Base-by-base conservation (phyloP, 1,139 yeast genomes). In the Taphrina wiesneri region DNA sequence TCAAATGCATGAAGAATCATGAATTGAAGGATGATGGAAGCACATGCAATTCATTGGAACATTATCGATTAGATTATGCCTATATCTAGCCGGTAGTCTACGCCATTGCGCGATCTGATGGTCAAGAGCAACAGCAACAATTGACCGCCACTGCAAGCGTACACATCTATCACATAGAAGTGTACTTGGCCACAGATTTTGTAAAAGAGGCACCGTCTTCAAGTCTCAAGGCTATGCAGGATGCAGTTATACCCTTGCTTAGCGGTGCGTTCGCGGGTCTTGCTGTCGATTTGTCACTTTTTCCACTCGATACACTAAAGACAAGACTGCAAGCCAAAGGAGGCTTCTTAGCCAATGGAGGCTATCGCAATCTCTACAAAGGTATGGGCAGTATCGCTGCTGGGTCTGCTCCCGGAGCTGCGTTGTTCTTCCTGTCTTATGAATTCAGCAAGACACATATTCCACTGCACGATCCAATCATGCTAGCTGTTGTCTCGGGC, bases 271-370 rank as follows among this genome's bases (percentile, higher is more conserved):
- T 96, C 70, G 97, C 99, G 1, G 99, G 99, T 13, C 92, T 97
- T 2, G 86, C 96, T 5, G 92, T 97, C 0, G 99, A 93, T 77
- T 80, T 93, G 56, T 91, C 89, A 7, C 93, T 93, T 77, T 93
- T 93, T 79, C 99, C 99, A 9, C 90, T 93, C 56, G 99, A 95
- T 73, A 95, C 99, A 1, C 73, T 93, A 69, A 93, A 93, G 77
- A 93, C 99, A 0, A 79, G 99, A 68, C 79, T 93, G 19, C 99
- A 93, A 75, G 98, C 99, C 39, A 86, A 86, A 74, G 97, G 97
- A 34, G 99, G 99, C 0, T 92, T 93, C 73, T 89, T 90, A 75
- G 80, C 77, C 25, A 93, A 92, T 76, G 99, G 99, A 30, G 99
- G 97, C 1, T 93, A 93, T 84, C 80, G 77, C 63, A 98, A 98